Conservation (phyloP, 495 filamentous ascomycete species). For the Oleoguttula mirabilis region DNA sequence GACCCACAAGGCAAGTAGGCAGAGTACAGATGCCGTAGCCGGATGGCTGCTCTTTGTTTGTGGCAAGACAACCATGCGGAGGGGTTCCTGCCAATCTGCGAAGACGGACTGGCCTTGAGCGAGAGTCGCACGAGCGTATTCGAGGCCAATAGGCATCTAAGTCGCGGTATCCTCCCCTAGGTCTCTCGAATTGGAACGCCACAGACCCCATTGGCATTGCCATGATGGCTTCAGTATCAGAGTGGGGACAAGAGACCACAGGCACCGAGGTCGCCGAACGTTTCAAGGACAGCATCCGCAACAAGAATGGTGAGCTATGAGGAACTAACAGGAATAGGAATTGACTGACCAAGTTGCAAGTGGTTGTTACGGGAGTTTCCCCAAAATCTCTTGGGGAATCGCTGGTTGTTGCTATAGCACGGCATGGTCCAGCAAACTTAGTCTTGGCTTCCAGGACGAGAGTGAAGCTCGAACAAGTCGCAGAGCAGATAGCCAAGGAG, state of each 20-base stretch:
- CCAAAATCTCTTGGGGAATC: constrained; percentile 42
- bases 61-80: too few relatives aligned
- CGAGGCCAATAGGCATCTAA: too few relatives aligned
- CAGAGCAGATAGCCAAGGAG: constrained; percentile 26
- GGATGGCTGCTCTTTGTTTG: too few relatives aligned
- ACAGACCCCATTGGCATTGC: too few relatives aligned
- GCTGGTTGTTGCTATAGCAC: constrained; percentile 42
- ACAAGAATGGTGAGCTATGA: constrained; percentile 9
- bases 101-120: too few relatives aligned
- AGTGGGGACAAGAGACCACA: constrained; percentile 22
- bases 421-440: constrained; percentile 38
- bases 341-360: constrained; percentile 8
- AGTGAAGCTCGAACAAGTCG: constrained; percentile 39
- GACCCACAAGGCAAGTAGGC: too few relatives aligned
- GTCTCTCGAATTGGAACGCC: too few relatives aligned
- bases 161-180: too few relatives aligned
- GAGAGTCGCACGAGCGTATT: too few relatives aligned
- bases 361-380: constrained; percentile 33
- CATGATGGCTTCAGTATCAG: constrained; percentile 17
- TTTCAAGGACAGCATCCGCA: constrained; percentile 18
- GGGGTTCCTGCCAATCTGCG: too few relatives aligned
- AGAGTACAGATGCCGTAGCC: too few relatives aligned
- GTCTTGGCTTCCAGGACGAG: constrained; percentile 45
- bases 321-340: neutral
- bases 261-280: constrained; percentile 21